Base-by-base conservation (phyloP, 192 early-diverging fungal species). In the Coemansia asiatica region DNA sequence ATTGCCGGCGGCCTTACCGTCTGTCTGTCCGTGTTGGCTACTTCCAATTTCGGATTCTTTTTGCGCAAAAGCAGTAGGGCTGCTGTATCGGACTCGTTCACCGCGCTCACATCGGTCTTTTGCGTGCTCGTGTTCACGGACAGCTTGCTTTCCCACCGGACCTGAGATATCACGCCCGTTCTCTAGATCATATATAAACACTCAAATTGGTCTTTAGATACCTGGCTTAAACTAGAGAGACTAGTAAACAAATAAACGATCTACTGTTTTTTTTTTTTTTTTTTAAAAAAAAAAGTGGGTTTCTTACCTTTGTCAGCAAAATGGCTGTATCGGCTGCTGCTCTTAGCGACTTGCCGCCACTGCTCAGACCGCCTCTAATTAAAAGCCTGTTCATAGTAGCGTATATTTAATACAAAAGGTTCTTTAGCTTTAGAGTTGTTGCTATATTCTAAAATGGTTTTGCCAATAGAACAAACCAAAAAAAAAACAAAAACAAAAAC, bases 71-170 rank as follows among this genome's bases (percentile, higher is more conserved):
- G 49, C 25, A 69, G 46, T 47, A 70, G 33, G 5, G 71, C 60
- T 19, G 70, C 68, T 8, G 60, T 18, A 12, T 51, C 54, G 0
- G 63, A 1, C 8, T 51, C 36, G 38, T 53, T 33, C 19, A 22
- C 16, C 1, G 33, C 23, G 23, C 23, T 16, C 21, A 23, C 29
- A 18, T 58, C 31, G 22, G 44, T n/a, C 21, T 19, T 27, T 38
- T 25, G 38, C 27, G 26, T 16, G 25, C 49, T 19, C 2, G 44
- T 51, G 49, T 15, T 35, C 22, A 38, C 50, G 6, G 54, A 56
- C 51, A 63, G 28, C 29, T 69, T 76, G 62, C 69, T 71, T 44
- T 71, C 75, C 61, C 75, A 71, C 38, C 75, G 65, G 16, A 64
- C 66, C 53, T 71, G 74, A 23, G 49, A 55, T 48, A 51, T 54